Evolutionary conservation across 768 basidiomycete species (phyloP).

Genomic region (Calvatia gigantea): DNA sequence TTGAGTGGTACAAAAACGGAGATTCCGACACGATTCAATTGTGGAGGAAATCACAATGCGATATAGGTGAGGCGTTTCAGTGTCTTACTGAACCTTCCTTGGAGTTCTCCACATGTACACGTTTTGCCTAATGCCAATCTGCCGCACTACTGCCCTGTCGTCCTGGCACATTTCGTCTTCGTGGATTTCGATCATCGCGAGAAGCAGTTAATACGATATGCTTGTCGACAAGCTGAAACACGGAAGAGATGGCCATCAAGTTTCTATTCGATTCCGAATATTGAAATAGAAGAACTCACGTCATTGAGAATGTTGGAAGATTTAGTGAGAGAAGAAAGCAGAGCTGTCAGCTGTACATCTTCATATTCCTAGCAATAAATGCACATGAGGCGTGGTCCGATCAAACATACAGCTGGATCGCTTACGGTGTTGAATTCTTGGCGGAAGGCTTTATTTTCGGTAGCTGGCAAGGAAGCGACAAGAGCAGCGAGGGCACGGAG

Average conservation of each 20-base stretch:
- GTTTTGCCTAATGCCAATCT: constrained; percentile 47
- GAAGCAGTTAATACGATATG: constrained; percentile 59
- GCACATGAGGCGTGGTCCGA: not conserved
- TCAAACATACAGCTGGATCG: constrained; percentile 6
- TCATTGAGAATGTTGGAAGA: constrained; percentile 86
- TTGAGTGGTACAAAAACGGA: not conserved
- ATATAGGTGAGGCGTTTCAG: constrained; percentile 12
- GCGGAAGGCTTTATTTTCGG: constrained; percentile 77
- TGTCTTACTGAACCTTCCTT: not conserved
- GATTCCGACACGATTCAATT: not conserved
- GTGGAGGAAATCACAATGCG: constrained; percentile 6
- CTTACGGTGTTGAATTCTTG: constrained; percentile 86
- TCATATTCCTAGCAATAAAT: constrained; percentile 76
- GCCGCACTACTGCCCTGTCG: constrained; percentile 35
- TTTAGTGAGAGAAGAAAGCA: constrained; percentile 85
- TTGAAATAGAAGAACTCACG: constrained; percentile 42
- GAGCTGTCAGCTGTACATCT: constrained; percentile 90
- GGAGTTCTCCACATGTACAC: constrained; percentile 31
- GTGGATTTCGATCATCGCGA: constrained; percentile 52
- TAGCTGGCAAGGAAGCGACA: constrained; percentile 84
- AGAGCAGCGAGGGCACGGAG: constrained; percentile 85
- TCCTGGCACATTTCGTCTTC: constrained; percentile 46
- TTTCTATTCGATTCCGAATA: not conserved
- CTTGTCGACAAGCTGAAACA: constrained; percentile 69
- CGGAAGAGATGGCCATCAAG: constrained; percentile 7